These are phyloP conservation scores for Sequoiadendron giganteum DNA, from an alignment of 75 land plant species.

Conservation along the genomic window DNA sequence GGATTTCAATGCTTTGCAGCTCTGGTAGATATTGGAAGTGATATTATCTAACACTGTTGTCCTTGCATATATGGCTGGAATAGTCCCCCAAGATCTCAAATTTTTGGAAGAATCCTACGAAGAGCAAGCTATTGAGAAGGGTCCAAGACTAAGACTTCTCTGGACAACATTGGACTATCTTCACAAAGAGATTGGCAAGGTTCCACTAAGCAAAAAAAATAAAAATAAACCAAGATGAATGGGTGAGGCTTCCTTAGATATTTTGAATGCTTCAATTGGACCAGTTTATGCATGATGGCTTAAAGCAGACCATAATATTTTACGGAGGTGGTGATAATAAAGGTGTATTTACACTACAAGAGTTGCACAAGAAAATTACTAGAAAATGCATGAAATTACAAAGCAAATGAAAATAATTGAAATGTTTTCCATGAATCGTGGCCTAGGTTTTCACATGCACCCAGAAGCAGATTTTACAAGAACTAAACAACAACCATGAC, in stretches of 20 bases:
- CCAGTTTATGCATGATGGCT: slow-evolving; percentile 9
- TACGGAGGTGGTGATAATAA: no score
- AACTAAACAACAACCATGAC: no score
- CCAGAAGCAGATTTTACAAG: no score
- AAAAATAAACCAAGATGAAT: slow-evolving; percentile 1
- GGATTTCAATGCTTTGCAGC: slow-evolving; percentile 6
- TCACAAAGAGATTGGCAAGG: slow-evolving; percentile 27
- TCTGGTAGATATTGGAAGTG: slow-evolving; percentile 11
- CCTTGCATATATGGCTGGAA: slow-evolving; percentile 37
- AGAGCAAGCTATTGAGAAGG: slow-evolving; percentile 18
- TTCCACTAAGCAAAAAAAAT: background rate
- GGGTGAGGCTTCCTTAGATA: background rate
- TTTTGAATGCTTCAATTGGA: slow-evolving; percentile 8
- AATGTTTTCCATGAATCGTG: no score
- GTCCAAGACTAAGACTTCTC: slow-evolving; percentile 34
- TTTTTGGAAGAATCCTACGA: background rate
- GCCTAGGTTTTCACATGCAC: no score
- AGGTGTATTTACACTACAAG: no score
- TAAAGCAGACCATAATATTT: no score
- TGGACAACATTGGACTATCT: slow-evolving; percentile 29
- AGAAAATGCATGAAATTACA: no score
- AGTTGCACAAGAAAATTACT: no score
- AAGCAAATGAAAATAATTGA: no score
- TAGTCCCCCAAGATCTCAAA: slow-evolving; percentile 19
- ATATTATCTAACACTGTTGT: slow-evolving; percentile 27